phyloP scores from a whole-genome alignment of 2,329 filamentous ascomycete genomes.

The Alternaria sp. region DNA sequence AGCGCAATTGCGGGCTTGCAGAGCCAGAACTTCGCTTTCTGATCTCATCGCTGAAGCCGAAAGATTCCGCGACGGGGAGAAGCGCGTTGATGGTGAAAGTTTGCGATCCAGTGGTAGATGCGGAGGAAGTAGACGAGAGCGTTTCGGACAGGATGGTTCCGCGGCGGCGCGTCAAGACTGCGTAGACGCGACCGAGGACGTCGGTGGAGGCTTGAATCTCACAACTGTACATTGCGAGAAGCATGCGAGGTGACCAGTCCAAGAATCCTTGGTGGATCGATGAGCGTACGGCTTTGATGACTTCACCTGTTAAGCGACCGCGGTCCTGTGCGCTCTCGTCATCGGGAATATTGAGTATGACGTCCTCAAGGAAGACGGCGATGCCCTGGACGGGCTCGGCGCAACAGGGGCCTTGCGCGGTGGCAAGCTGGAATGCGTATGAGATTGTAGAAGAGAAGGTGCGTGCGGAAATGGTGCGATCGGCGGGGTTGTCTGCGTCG shows the following conservation, averaged over 20 bases:
- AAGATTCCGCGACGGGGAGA: conserved; percentile 91
- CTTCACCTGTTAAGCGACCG: conserved; percentile 86
- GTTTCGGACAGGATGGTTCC: conserved; percentile 88
- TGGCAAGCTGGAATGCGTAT: conserved; percentile 94
- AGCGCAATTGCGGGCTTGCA: conserved; percentile 90
- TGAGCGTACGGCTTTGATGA: conserved; percentile 86
- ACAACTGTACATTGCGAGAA: conserved; percentile 97
- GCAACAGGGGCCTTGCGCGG: conserved; percentile 86
- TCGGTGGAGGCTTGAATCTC: conserved; percentile 97
- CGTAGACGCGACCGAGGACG: conserved; percentile 93
- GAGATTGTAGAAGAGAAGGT: conserved; percentile 89
- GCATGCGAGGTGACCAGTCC: conserved; percentile 93
- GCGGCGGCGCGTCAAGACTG: conserved; percentile 92
- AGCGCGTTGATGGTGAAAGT: conserved; percentile 93
- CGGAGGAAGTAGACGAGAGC: conserved; percentile 93
- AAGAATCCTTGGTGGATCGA: conserved; percentile 86
- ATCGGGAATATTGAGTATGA: conserved; percentile 65
- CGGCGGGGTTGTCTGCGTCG: conserved; percentile 15
- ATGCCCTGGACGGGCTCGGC: conserved; percentile 92
- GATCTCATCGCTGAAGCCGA: conserved; percentile 96
- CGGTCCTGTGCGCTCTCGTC: conserved; percentile 65
- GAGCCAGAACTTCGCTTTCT: conserved; percentile 90
- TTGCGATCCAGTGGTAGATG: conserved; percentile 90
- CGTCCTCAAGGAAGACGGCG: conserved; percentile 85
- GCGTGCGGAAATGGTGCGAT: conserved; percentile 57